Evolutionary conservation across 805 yeast genomes (phyloP), one percentile per base, ranked within the genome.

Genomic region (Cyberlindnera saturnus): DNA sequence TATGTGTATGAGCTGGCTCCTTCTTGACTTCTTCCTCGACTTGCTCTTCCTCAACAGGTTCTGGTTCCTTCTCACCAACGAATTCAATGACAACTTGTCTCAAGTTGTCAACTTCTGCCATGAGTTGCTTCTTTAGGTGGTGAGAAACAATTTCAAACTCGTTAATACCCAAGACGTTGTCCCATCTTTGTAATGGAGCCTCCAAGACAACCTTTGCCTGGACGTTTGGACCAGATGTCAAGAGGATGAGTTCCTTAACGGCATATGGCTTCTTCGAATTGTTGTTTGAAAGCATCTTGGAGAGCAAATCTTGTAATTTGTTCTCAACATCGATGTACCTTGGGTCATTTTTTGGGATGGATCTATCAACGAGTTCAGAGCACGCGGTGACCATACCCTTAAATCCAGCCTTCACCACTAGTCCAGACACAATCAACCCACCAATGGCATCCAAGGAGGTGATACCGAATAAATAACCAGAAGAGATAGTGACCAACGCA

Each of bases 361-460:
- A 82, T 49, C 79, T 75, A 56, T 91, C 99, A 28, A 87, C 72
- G 36, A 91, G 67, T 59, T 91, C 98, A 46, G 74, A 74, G 55
- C 82, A 73, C 0, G 97, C 79, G 23, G 74, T 72, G 45, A 72
- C 69, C 53, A 85, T 78, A 23, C 96, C 90, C 3, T 76, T 74
- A 62, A 78, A 74, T 31, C 98, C 98, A 7, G 96, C 96, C 51
- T 75, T 80, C 49, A 90, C 77, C 44, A 93, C 83, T 53, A 93
- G 68, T 2, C 74, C 72, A 0, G 97, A 88, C 8, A 93, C 98
- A 5, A 87, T 59, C 28, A 90, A 62, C 0, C 98, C 99, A 48
- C 98, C 99, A 43, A 88, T 74, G 3, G 97, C 86, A 61, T 93
- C 99, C 43, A 93, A 66, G 81, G 96, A 88, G 36, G 80, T 81